A percentile compares a stretch with the other conserved stretches of the same genome.
phyloP scores from a whole-genome alignment of 345 rosid genomes.

The Clarkia xantiana region DNA sequence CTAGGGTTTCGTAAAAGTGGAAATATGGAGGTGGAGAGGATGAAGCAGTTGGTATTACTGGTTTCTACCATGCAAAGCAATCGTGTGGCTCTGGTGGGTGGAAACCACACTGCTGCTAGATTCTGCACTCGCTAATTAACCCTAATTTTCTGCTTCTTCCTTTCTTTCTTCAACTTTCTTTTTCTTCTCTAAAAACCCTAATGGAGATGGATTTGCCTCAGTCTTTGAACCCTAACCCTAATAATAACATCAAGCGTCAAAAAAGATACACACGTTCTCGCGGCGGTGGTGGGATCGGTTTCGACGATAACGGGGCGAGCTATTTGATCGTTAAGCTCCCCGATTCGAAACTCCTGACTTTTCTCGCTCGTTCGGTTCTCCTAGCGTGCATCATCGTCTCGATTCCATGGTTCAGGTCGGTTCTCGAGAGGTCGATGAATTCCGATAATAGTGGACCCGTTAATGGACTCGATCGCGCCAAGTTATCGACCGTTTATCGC shows the following conservation, averaged over 20 bases:
- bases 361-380: constrained; percentile 26
- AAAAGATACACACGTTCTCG: constrained; percentile 10
- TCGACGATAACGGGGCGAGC: constrained; percentile 6
- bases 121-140: constrained; percentile 64
- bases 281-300: constrained; percentile 1
- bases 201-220: too few species aligned
- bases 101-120: constrained; percentile 79
- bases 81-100: constrained; percentile 66
- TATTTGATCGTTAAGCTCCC: constrained; percentile 29
- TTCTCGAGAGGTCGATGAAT: not conserved
- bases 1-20: not conserved
- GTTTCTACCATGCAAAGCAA: constrained; percentile 32
- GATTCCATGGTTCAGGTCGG: constrained; percentile 16
- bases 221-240: not conserved
- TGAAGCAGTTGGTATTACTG: constrained; percentile 37
- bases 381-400: constrained; percentile 32
- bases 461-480: too few species aligned
- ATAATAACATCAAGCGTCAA: constrained; percentile 19
- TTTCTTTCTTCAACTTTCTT: not conserved
- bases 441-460: too few species aligned
- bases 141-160: not conserved
- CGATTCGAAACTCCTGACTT: constrained; percentile 17
- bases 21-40: constrained; percentile 56
- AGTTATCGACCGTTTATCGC: constrained; percentile 6
- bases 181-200: constrained; percentile 6